Percentiles rank a stretch among this genome's conserved stretches.
Conservation (phyloP, 352 stramenopile genomes). For the Hyaloperonospora arabidopsidis region DNA sequence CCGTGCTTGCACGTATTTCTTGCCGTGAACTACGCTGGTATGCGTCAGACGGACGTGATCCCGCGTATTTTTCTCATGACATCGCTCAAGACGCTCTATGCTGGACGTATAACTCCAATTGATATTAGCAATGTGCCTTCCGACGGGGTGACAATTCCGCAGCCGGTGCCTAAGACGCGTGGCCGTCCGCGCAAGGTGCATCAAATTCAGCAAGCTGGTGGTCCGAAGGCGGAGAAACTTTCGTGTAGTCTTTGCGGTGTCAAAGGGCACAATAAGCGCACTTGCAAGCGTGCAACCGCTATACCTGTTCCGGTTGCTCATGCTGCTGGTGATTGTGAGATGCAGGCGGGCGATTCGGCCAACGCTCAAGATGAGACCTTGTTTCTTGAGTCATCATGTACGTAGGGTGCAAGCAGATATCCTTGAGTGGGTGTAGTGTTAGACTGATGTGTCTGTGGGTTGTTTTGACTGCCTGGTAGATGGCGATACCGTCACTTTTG, state of each 20-base stretch:
- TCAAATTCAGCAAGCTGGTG: constrained; percentile 69
- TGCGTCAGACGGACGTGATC: constrained; percentile 65
- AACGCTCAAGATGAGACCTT: constrained; percentile 23
- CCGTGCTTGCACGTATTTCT: constrained; percentile 77
- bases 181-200: constrained; percentile 69
- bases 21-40: constrained; percentile 49
- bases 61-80: constrained; percentile 76
- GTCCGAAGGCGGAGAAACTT: constrained; percentile 65
- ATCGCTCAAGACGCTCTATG: constrained; percentile 66
- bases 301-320: constrained; percentile 6
- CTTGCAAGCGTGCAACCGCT: constrained; percentile 47
- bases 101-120: constrained; percentile 66
- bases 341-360: constrained; percentile 16
- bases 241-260: constrained; percentile 72
- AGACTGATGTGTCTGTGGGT: constrained; percentile 6
- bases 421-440: background rate
- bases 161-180: constrained; percentile 46
- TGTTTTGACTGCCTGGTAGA: constrained; percentile 13
- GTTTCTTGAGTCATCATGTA: constrained; percentile 32
- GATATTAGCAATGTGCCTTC: constrained; percentile 61
- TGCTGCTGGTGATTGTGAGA: constrained; percentile 5
- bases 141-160: constrained; percentile 49
- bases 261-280: constrained; percentile 81
- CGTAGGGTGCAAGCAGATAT: constrained; percentile 10
- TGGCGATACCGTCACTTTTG: constrained; percentile 29